These are phyloP conservation scores for Mycotypha africana DNA, from an alignment of 371 early-diverging fungal species.

Conservation along the genomic window DNA sequence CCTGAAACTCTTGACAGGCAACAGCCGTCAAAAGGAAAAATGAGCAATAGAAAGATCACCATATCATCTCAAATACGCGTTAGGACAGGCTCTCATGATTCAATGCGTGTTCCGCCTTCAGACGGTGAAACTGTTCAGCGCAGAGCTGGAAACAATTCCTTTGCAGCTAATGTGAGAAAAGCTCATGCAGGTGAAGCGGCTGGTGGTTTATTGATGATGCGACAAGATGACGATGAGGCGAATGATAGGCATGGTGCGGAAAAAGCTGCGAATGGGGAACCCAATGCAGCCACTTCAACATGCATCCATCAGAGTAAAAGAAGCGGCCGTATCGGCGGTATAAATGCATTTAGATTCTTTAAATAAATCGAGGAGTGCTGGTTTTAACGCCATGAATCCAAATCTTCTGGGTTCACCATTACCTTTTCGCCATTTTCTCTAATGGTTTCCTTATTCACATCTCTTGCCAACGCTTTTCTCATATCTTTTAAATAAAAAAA, in stretches of 20 bases:
- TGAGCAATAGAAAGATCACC: slow-evolving; percentile 22
- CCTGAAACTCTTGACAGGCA: no score
- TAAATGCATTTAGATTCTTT: background rate
- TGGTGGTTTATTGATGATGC: slow-evolving; percentile 41
- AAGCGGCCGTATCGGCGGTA: no score
- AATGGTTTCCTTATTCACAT: slow-evolving; percentile 64
- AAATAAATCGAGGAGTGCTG: background rate
- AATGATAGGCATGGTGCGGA: no score
- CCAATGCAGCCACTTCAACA: no score
- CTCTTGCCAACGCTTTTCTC: slow-evolving; percentile 81
- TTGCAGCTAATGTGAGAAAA: slow-evolving; percentile 7
- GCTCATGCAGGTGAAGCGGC: slow-evolving; percentile 40
- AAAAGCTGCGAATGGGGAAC: no score
- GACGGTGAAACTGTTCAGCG: no score
- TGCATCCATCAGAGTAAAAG: no score
- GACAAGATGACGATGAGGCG: slow-evolving; percentile 17
- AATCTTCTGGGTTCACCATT: slow-evolving; percentile 53
- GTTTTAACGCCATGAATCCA: slow-evolving; percentile 41
- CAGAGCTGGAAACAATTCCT: background rate
- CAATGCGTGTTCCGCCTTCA: slow-evolving; percentile 19
- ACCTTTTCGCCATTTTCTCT: slow-evolving; percentile 58
- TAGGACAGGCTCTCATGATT: slow-evolving; percentile 32
- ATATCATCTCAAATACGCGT: slow-evolving; percentile 33
- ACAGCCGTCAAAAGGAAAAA: background rate
- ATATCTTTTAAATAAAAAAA: no score